Evolutionary conservation across 108 stramenopile genomes (phyloP).

Genomic region (Conticribra guillardii): DNA sequence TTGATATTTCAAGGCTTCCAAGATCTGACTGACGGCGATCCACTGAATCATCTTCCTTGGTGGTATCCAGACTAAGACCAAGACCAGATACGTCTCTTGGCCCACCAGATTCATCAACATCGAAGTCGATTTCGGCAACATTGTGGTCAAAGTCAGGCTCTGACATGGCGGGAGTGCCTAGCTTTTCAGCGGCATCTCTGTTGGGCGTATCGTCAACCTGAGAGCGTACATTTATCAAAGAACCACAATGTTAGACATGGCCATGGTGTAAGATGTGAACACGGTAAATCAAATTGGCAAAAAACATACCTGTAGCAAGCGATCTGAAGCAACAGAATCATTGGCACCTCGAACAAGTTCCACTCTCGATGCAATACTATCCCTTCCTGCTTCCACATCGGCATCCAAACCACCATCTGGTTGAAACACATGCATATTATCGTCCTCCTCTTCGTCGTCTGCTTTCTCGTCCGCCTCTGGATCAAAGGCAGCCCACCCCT

Average conservation of each 20-base stretch:
- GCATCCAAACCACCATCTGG: constrained; percentile 46
- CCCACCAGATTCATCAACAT: constrained; percentile 33
- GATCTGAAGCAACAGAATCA: constrained; percentile 51
- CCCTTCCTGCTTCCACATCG: constrained; percentile 39
- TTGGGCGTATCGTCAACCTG: constrained; percentile 49
- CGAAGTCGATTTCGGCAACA: constrained; percentile 46
- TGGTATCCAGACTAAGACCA: constrained; percentile 44
- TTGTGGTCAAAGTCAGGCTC: constrained; percentile 34
- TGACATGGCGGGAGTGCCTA: constrained; percentile 24
- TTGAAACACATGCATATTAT: constrained; percentile 48
- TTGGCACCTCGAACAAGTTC: constrained; percentile 78
- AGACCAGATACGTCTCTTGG: constrained; percentile 42
- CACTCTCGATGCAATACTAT: constrained; percentile 65
- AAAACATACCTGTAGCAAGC: constrained; percentile 53
- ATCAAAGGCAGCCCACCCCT: constrained; percentile 87
- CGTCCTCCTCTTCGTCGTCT: constrained; percentile 51
- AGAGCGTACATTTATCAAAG: neutral
- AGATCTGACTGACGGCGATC: constrained; percentile 38
- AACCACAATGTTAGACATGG: neutral
- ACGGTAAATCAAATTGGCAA: neutral
- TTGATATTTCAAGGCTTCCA: constrained; percentile 51
- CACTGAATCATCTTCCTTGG: constrained; percentile 57
- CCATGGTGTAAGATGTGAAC: neutral
- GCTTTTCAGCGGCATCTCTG: constrained; percentile 19
- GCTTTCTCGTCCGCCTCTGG: constrained; percentile 77